phyloP scores from a whole-genome alignment of 805 yeast genomes.

The Wickerhamomyces bovis region DNA sequence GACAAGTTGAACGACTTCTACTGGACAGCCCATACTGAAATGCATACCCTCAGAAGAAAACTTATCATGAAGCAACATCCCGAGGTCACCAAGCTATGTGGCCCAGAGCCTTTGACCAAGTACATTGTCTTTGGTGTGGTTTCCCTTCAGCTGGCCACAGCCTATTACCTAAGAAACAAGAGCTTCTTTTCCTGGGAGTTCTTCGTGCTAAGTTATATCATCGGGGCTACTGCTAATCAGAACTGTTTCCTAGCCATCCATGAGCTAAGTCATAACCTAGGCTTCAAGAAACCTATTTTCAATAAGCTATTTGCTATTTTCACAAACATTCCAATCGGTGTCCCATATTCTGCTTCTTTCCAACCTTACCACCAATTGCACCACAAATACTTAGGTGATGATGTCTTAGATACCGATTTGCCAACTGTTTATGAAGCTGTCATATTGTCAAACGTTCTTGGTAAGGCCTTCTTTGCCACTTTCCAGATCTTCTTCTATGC shows the following conservation, averaged over 20 bases:
- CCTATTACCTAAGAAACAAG: conserved; percentile 54
- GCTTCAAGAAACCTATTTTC: conserved; percentile 70
- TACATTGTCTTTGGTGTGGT: conserved; percentile 67
- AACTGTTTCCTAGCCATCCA: conserved; percentile 84
- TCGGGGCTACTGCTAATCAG: conserved; percentile 85
- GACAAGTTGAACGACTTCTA: conserved; percentile 55
- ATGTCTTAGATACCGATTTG: conserved; percentile 75
- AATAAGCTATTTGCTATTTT: conserved; percentile 74
- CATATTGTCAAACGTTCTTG: conserved; percentile 67
- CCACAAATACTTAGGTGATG: conserved; percentile 87
- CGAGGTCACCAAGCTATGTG: conserved; percentile 70
- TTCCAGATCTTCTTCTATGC: conserved; percentile 89
- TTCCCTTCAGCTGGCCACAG: conserved; percentile 56
- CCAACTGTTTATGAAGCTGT: conserved; percentile 79
- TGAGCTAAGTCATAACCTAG: conserved; percentile 79
- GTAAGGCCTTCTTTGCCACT: conserved; percentile 86
- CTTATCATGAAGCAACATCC: conserved; percentile 72
- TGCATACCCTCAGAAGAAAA: conserved; percentile 71
- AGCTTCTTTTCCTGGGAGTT: conserved; percentile 48
- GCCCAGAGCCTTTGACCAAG: conserved; percentile 82
- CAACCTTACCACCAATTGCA: conserved; percentile 87
- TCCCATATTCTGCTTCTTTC: conserved; percentile 84
- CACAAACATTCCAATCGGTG: conserved; percentile 80
- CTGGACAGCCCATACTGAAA: conserved; percentile 81
- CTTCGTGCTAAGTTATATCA: conserved; percentile 57